Percentiles rank a stretch among this genome's conserved stretches.
These are phyloP conservation scores for Hygrocybe punicea DNA, from an alignment of 768 basidiomycete species.

Conservation along the genomic window DNA sequence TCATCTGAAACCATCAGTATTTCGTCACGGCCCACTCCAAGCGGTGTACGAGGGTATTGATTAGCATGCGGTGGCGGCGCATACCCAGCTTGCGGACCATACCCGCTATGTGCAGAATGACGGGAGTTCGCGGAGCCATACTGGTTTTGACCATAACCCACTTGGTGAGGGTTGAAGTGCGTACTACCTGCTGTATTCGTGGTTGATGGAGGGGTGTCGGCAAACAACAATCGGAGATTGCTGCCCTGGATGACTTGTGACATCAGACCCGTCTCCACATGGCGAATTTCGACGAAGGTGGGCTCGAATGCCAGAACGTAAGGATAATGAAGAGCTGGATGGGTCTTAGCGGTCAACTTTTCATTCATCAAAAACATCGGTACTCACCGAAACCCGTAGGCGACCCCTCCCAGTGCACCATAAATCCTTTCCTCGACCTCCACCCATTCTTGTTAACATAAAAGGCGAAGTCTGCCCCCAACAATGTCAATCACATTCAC, in stretches of 20 bases:
- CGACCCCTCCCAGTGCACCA: conserved; percentile 94
- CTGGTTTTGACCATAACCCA: conserved; percentile 31
- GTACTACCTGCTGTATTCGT: conserved; percentile 50
- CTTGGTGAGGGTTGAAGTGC: conserved; percentile 31
- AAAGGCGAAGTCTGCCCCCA: conserved; percentile 85
- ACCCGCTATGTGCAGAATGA: conserved; percentile 31
- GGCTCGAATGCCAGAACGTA: conserved; percentile 97
- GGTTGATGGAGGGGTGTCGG: conserved; percentile 86
- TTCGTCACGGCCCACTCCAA: conserved; percentile 66
- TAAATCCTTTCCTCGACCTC: conserved; percentile 85
- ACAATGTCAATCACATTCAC: conserved; percentile 8
- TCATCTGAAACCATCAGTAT: conserved; percentile 91
- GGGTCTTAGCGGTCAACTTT: conserved; percentile 3
- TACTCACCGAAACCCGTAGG: conserved; percentile 90
- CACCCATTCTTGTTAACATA: conserved; percentile 97
- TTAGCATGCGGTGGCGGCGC: conserved; percentile 38
- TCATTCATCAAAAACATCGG: neutral
- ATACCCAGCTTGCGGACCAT: conserved; percentile 30
- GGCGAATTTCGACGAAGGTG: conserved; percentile 92
- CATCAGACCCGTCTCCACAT: conserved; percentile 88
- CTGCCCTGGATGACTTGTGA: conserved; percentile 94
- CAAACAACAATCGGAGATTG: conserved; percentile 85
- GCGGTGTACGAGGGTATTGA: conserved; percentile 44
- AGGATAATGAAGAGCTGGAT: conserved; percentile 88
- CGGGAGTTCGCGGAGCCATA: conserved; percentile 17